A percentile compares a stretch with the other conserved stretches of the same genome.
Conservation (phyloP, 2,329 filamentous ascomycete genomes). For the Penicillium palitans region DNA sequence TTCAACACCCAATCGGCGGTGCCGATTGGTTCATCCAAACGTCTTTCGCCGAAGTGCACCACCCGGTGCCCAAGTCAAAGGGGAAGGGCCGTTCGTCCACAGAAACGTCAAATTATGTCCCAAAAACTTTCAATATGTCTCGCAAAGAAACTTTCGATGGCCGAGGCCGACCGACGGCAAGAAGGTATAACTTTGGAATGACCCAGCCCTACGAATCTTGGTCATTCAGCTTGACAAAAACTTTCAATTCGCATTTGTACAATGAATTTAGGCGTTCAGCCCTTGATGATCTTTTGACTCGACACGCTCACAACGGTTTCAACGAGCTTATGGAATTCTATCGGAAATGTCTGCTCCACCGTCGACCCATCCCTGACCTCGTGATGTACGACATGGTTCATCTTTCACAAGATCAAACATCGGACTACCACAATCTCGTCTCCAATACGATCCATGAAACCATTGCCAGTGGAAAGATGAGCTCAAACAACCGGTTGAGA, state of each 20-base stretch:
- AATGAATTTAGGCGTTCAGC: conserved; percentile 69
- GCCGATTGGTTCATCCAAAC: background rate
- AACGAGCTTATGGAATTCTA: conserved; percentile 67
- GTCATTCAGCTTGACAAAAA: conserved; percentile 69
- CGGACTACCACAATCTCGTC: background rate
- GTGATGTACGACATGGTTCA: conserved; percentile 58
- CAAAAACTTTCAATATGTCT: conserved; percentile 52
- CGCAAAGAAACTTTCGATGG: conserved; percentile 52
- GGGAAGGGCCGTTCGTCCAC: background rate
- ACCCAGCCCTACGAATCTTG: conserved; percentile 72
- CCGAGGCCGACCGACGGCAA: conserved; percentile 45
- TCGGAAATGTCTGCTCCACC: conserved; percentile 56
- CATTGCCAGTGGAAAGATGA: conserved; percentile 51
- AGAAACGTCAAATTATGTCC: conserved; percentile 28
- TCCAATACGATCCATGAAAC: conserved; percentile 6
- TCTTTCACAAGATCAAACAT: conserved; percentile 45
- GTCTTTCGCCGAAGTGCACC: background rate
- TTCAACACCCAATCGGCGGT: background rate
- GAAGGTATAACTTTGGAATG: conserved; percentile 48
- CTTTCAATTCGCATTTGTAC: conserved; percentile 76
- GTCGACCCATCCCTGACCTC: conserved; percentile 52
- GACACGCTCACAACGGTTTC: conserved; percentile 57
- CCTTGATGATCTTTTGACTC: conserved; percentile 60
- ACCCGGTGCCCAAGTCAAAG: conserved; percentile 5
- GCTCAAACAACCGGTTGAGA: conserved; percentile 51